These are phyloP conservation scores for Saccharomycopsis crataegensis DNA, from an alignment of 1,139 yeast genomes.

Conservation along the genomic window DNA sequence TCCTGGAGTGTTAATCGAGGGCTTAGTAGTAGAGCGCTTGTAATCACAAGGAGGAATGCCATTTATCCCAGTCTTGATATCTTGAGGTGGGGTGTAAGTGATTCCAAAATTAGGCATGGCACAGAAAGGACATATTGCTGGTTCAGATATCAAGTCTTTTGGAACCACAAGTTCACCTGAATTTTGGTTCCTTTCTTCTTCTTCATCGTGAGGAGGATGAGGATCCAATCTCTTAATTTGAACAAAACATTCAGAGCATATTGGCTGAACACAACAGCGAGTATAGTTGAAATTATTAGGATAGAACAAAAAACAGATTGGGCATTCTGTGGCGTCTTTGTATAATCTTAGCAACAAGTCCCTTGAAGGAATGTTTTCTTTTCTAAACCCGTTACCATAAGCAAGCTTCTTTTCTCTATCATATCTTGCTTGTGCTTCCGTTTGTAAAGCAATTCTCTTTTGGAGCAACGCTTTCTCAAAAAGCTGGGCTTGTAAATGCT, in stretches of 20 bases:
- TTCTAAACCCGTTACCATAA: constrained; percentile 15
- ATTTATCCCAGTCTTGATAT: constrained; percentile 46
- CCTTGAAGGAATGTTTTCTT: constrained; percentile 32
- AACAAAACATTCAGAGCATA: constrained; percentile 94
- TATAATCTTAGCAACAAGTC: constrained; percentile 47
- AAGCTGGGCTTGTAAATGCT: constrained; percentile 50
- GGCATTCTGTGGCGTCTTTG: constrained; percentile 71
- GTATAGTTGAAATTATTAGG: constrained; percentile 75
- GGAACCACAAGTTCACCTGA: constrained; percentile 29
- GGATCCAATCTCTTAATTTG: constrained; percentile 93
- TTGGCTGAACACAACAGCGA: constrained; percentile 90
- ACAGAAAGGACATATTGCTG: constrained; percentile 91
- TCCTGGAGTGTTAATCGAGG: constrained; percentile 13
- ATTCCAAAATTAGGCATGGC: constrained; percentile 84
- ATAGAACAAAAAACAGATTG: constrained; percentile 84
- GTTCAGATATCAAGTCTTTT: constrained; percentile 69
- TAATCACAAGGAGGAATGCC: constrained; percentile 40
- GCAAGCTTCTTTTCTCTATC: constrained; percentile 32
- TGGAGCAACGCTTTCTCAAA: constrained; percentile 41
- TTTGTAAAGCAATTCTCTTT: constrained; percentile 45
- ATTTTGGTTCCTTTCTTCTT: constrained; percentile 23
- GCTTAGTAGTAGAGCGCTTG: neutral
- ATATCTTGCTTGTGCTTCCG: constrained; percentile 43
- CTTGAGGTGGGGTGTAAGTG: constrained; percentile 63
- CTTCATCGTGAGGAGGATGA: constrained; percentile 80